Evolutionary conservation across 306 rosid genomes (phyloP), one percentile per base, ranked within the genome.

Genomic region (Prinsepia uniflora): DNA sequence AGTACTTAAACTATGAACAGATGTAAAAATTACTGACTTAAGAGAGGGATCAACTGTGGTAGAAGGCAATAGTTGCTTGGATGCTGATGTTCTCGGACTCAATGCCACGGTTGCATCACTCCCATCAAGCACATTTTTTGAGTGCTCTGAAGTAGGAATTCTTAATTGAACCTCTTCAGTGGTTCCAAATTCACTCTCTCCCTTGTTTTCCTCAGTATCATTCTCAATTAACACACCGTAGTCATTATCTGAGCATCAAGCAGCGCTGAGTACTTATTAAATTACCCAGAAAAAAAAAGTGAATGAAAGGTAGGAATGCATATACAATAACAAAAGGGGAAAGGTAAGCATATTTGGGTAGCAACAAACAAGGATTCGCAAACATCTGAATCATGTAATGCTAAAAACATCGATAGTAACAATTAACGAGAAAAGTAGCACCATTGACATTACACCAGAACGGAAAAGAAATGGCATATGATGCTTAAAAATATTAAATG

Each of bases 191-290:
- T 77, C 73, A 76, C 63, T 40, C 67, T 45, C 24, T 43, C 40
- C 73, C 74, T 84, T 65, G 53, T 67, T 74, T 69, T 80, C 79
- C 79, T 65, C 84, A 73, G 70, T 76, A 63, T 39, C 82, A 69
- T 66, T 73, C 64, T 74, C 78, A 55, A 71, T 82, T 64, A 59
- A 76, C 53, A 78, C 34, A 54, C 68, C 76, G 70, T 63, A 79
- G 63, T 67, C 68, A 72, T 75, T 58, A 82, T 79, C 88, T 80
- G 83, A 71, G 57, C 73, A 79, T 72, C 72, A 82, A 87, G 81
- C 72, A 71, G 66, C 73, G 50, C 78, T 49, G 63, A 63, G 77
- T 77, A 47, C 67, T 71, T 66, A 79, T 69, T 67, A 73, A 45
- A 56, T 57, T 77, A 59, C 3, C 53, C 64, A 69, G 71, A 14